Conservation (phyloP, 495 filamentous ascomycete genomes). For the Xylaria grammica region DNA sequence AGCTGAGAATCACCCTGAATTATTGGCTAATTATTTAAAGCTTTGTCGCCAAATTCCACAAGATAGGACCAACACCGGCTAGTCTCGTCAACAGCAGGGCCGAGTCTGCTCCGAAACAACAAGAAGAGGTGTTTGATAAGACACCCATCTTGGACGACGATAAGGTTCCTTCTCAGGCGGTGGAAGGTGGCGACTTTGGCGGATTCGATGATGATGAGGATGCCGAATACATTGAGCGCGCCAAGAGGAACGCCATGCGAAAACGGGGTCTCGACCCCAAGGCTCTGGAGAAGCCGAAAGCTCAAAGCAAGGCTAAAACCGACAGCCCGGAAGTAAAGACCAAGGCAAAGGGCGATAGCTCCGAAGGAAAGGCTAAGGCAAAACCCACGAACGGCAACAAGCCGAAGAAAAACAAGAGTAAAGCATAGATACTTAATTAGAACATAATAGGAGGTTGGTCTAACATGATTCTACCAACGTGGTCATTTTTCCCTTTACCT, state of each 20-base stretch:
- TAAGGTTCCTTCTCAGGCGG: slow-evolving; percentile 33
- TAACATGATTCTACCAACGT: slow-evolving; percentile 2
- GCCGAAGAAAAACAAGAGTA: slow-evolving; percentile 21
- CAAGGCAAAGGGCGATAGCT: slow-evolving; percentile 26
- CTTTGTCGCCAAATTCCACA: slow-evolving; percentile 97
- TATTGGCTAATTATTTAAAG: slow-evolving; percentile 5
- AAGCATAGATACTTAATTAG: slow-evolving; percentile 19
- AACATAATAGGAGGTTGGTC: slow-evolving; percentile 7
- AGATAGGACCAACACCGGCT: slow-evolving; percentile 74
- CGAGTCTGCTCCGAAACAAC: slow-evolving; percentile 29
- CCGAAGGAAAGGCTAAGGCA: slow-evolving; percentile 19
- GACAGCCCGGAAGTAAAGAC: slow-evolving; percentile 37
- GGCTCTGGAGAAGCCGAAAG: slow-evolving; percentile 44
- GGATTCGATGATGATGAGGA: slow-evolving; percentile 89
- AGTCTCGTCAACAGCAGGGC: slow-evolving; percentile 55
- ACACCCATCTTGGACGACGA: slow-evolving; percentile 54
- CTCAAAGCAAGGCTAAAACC: slow-evolving; percentile 30
- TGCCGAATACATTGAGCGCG: slow-evolving; percentile 76
- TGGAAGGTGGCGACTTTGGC: slow-evolving; percentile 68
- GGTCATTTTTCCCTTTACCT: background rate
- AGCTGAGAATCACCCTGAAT: background rate
- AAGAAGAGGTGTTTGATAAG: slow-evolving; percentile 53
- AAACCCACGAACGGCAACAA: slow-evolving; percentile 8
- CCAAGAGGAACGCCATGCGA: slow-evolving; percentile 64
- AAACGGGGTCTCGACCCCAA: slow-evolving; percentile 60